These are phyloP conservation scores for Aspergillus taichungensis DNA, from an alignment of 495 filamentous ascomycete genomes.

Conservation along the genomic window DNA sequence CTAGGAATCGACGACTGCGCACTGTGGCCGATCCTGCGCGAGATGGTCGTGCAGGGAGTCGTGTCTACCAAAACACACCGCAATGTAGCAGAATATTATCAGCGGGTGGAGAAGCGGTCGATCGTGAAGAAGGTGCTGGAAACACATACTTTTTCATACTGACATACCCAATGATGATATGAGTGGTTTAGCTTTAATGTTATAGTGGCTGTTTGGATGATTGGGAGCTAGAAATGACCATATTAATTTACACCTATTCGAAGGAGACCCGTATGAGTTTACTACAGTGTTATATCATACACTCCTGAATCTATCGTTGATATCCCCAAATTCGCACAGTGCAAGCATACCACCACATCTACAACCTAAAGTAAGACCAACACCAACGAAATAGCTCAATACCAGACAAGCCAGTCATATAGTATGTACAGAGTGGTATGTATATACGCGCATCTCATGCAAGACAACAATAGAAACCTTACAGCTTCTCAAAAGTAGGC, in stretches of 20 bases:
- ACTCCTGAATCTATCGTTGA: too few species aligned
- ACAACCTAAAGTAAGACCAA: too few species aligned
- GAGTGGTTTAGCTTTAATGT: not conserved
- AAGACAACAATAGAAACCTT: constrained; percentile 9
- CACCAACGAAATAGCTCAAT: too few species aligned
- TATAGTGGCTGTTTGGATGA: not conserved
- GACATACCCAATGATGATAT: not conserved
- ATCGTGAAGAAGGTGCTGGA: constrained; percentile 40
- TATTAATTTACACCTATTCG: too few species aligned
- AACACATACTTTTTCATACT: constrained; percentile 4
- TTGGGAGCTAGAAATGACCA: not conserved
- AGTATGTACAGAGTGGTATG: not conserved
- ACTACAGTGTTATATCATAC: too few species aligned
- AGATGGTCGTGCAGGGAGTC: constrained; percentile 36
- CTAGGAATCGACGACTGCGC: constrained; percentile 62
- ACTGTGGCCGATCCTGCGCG: constrained; percentile 60
- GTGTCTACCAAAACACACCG: constrained; percentile 25
- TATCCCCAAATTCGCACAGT: too few species aligned
- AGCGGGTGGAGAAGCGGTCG: constrained; percentile 39
- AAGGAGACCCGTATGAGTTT: too few species aligned
- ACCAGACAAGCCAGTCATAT: too few species aligned
- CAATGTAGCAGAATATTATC: constrained; percentile 46
- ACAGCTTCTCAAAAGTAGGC: constrained; percentile 83
- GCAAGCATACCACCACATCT: too few species aligned
- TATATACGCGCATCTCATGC: not conserved